Percentiles rank a stretch among this genome's conserved stretches.
phyloP scores from a whole-genome alignment of 345 rosid genomes.

The Brassica nigra region DNA sequence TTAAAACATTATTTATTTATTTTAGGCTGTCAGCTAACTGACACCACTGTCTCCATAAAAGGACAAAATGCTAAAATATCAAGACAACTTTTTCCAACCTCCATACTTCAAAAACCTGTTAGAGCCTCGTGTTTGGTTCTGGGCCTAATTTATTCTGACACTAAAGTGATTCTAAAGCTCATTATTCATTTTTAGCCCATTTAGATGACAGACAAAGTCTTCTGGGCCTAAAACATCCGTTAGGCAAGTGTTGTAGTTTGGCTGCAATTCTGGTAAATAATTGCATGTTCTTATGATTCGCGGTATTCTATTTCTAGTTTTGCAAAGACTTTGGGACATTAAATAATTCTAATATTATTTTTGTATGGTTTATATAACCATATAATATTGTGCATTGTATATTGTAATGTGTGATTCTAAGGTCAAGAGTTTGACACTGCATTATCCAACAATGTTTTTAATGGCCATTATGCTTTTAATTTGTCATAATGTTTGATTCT shows the following conservation, averaged over 20 bases:
- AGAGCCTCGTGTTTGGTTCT: not conserved
- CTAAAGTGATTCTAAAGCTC: not conserved
- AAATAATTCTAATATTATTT: no score
- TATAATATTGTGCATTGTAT: not conserved
- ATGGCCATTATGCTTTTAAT: no score
- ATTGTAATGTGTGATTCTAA: not conserved
- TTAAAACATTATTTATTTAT: not conserved
- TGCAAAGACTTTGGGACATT: not conserved
- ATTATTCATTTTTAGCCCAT: not conserved
- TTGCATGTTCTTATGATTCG: not conserved
- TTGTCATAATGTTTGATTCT: no score
- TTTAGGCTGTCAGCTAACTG: slow-evolving; percentile 34
- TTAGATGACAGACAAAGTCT: not conserved
- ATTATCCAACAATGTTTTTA: no score
- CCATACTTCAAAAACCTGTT: not conserved
- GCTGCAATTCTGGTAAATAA: not conserved
- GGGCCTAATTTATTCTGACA: slow-evolving; percentile 6
- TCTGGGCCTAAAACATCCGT: not conserved
- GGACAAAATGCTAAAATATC: slow-evolving; percentile 33
- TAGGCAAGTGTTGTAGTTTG: not conserved
- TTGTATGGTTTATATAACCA: not conserved
- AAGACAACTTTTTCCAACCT: slow-evolving; percentile 15
- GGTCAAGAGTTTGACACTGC: not conserved
- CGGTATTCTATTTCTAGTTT: not conserved
- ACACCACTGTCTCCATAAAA: slow-evolving; percentile 31